Percentiles rank a stretch among this genome's conserved stretches.
phyloP scores from a whole-genome alignment of 805 yeast species.

The Starmerella floris region DNA sequence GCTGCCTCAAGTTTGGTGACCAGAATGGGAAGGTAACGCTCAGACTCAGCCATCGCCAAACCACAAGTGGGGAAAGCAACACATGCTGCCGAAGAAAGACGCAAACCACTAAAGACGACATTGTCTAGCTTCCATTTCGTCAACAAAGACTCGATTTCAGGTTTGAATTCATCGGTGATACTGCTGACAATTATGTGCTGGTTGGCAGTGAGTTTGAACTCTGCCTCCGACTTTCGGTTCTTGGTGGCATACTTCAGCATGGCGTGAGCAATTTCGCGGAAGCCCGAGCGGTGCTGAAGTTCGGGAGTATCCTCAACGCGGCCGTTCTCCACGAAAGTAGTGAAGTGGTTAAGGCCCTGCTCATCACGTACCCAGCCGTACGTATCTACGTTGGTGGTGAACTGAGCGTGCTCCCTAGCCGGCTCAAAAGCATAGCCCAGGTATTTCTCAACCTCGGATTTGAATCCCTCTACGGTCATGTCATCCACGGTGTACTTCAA shows the following conservation, averaged over 20 bases:
- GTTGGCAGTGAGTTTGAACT: slow-evolving; percentile 89
- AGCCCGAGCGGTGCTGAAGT: slow-evolving; percentile 78
- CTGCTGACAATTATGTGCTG: slow-evolving; percentile 76
- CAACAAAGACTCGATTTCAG: slow-evolving; percentile 47
- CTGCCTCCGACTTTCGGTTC: slow-evolving; percentile 33
- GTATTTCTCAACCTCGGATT: slow-evolving; percentile 64
- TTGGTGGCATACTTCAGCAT: slow-evolving; percentile 32
- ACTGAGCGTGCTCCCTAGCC: slow-evolving; percentile 50
- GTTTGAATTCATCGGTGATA: slow-evolving; percentile 55
- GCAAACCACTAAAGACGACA: slow-evolving; percentile 64
- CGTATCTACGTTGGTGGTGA: slow-evolving; percentile 76
- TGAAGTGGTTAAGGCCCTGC: slow-evolving; percentile 71
- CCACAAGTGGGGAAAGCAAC: slow-evolving; percentile 99
- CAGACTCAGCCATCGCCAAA: slow-evolving; percentile 96
- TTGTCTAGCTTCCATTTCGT: slow-evolving; percentile 70
- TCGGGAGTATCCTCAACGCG: slow-evolving; percentile 89
- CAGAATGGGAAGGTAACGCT: slow-evolving; percentile 75
- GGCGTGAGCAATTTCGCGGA: slow-evolving; percentile 61
- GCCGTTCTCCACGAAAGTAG: slow-evolving; percentile 91
- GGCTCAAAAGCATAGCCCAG: slow-evolving; percentile 65
- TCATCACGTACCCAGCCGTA: slow-evolving; percentile 86
- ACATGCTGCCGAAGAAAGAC: slow-evolving; percentile 89
- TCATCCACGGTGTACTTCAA: slow-evolving; percentile 93
- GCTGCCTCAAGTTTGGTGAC: slow-evolving; percentile 72
- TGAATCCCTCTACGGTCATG: slow-evolving; percentile 76